Conservation (phyloP, 2,329 filamentous ascomycete genomes). For the Ceratocystis alfenasii region DNA sequence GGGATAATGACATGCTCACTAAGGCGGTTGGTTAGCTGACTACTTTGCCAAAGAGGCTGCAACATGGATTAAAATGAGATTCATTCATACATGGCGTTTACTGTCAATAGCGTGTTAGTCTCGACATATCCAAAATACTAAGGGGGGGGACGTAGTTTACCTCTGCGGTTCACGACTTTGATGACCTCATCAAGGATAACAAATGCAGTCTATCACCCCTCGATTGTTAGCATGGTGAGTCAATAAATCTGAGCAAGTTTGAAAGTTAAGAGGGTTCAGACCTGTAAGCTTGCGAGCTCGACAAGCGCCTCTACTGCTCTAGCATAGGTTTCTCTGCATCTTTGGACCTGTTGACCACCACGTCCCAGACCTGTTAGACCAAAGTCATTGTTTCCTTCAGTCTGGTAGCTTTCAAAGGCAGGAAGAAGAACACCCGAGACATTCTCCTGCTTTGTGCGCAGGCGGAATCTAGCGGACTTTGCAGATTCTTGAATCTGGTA, state of each 20-base stretch:
- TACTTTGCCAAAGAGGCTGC: constrained; percentile 26
- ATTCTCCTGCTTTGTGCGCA: constrained; percentile 95
- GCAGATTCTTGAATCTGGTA: constrained; percentile 97
- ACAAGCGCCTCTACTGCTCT: constrained; percentile 91
- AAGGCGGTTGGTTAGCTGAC: constrained; percentile 38
- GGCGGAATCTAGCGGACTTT: constrained; percentile 80
- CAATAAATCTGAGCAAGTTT: neutral
- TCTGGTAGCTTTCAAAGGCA: constrained; percentile 80
- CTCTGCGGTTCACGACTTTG: constrained; percentile 95
- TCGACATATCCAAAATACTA: neutral
- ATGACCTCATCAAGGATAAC: constrained; percentile 98
- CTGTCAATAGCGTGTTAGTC: constrained; percentile 34
- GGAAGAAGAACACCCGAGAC: constrained; percentile 93
- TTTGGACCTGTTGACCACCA: constrained; percentile 92
- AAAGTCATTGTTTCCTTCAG: constrained; percentile 89
- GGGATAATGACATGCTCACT: constrained; percentile 93
- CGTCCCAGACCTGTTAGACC: constrained; percentile 90
- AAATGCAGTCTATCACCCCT: constrained; percentile 61
- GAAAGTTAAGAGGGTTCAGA: constrained; percentile 26
- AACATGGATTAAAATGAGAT: neutral
- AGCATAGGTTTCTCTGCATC: constrained; percentile 89
- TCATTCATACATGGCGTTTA: constrained; percentile 70
- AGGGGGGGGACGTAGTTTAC: constrained; percentile 34
- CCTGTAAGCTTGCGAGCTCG: constrained; percentile 83
- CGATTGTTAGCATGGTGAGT: neutral